Conservation (phyloP, 1,139 yeast species). For the Zygosaccharomyces pseudobailii region DNA sequence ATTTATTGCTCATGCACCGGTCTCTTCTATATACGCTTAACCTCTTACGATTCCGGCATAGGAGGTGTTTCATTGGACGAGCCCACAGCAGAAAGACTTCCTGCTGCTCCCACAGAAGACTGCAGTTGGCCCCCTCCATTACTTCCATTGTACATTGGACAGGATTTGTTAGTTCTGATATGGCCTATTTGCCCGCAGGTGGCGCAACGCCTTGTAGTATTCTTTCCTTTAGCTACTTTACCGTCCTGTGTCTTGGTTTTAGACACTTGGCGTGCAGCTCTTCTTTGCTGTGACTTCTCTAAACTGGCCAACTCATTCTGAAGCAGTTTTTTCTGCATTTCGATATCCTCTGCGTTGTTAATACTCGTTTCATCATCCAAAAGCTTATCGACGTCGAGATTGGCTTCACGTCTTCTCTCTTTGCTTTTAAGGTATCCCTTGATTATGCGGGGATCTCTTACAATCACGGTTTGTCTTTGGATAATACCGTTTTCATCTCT, state of each 20-base stretch:
- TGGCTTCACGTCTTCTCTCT: conserved; percentile 60
- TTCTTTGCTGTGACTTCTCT: conserved; percentile 66
- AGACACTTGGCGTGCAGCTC: conserved; percentile 57
- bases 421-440: conserved; percentile 79
- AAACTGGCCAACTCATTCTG: conserved; percentile 82
- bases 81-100: background rate
- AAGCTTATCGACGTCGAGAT: conserved; percentile 32
- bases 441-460: conserved; percentile 81
- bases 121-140: conserved; percentile 2
- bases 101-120: background rate
- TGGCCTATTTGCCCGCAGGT: conserved; percentile 96
- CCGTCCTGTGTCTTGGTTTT: conserved; percentile 35
- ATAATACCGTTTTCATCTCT: conserved; percentile 82
- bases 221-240: conserved; percentile 40
- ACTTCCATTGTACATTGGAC: conserved; percentile 69
- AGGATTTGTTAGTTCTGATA: conserved; percentile 77
- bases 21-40: background rate
- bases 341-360: conserved; percentile 81
- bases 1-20: too few relatives aligned
- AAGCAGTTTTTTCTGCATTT: conserved; percentile 69
- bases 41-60: background rate
- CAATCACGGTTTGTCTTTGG: conserved; percentile 73
- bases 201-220: conserved; percentile 82
- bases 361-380: conserved; percentile 56
- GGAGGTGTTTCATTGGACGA: background rate